A percentile compares a stretch with the other conserved stretches of the same genome.
Evolutionary conservation across 2,329 filamentous ascomycete species (phyloP).

Genomic region (Microsporum audouinii): DNA sequence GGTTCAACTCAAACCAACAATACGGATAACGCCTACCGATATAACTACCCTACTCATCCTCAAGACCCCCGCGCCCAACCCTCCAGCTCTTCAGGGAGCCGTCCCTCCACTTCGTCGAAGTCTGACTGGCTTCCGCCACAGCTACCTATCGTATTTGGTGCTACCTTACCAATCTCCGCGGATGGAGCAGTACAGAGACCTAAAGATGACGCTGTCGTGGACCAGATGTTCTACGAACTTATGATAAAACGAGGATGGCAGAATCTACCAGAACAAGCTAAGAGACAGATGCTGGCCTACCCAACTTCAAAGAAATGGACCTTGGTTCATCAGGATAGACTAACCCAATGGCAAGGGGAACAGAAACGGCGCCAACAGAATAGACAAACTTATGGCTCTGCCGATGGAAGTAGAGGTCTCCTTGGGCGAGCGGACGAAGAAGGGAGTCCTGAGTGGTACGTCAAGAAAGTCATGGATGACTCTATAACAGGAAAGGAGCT

Average conservation of each 20-base stretch:
- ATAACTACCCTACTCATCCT: conserved; percentile 30
- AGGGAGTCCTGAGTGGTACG: conserved; percentile 95
- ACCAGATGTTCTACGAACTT: conserved; percentile 80
- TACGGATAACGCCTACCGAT: conserved; percentile 40
- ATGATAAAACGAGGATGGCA: conserved; percentile 99
- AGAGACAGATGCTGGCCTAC: conserved; percentile 92
- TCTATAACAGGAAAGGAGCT: conserved; percentile 83
- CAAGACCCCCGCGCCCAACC: conserved; percentile 24
- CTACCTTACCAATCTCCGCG: conserved; percentile 30
- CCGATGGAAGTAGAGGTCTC: conserved; percentile 52
- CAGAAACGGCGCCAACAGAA: conserved; percentile 73
- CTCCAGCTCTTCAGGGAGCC: conserved; percentile 24
- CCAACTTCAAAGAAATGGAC: conserved; percentile 96
- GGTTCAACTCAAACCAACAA: conserved; percentile 45
- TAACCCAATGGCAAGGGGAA: conserved; percentile 88
- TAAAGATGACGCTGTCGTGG: conserved; percentile 59
- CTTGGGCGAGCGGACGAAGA: conserved; percentile 80
- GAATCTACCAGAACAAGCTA: conserved; percentile 86
- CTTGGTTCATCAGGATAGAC: conserved; percentile 82
- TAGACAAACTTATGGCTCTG: conserved; percentile 57
- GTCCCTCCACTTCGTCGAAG: conserved; percentile 35
- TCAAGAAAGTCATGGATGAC: conserved; percentile 93
- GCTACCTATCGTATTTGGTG: conserved; percentile 35
- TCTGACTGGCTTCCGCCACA: conserved; percentile 32
- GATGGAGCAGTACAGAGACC: conserved; percentile 21